These are phyloP conservation scores for Colletotrichum destructivum DNA, from an alignment of 2,329 filamentous ascomycete genomes.

Conservation along the genomic window DNA sequence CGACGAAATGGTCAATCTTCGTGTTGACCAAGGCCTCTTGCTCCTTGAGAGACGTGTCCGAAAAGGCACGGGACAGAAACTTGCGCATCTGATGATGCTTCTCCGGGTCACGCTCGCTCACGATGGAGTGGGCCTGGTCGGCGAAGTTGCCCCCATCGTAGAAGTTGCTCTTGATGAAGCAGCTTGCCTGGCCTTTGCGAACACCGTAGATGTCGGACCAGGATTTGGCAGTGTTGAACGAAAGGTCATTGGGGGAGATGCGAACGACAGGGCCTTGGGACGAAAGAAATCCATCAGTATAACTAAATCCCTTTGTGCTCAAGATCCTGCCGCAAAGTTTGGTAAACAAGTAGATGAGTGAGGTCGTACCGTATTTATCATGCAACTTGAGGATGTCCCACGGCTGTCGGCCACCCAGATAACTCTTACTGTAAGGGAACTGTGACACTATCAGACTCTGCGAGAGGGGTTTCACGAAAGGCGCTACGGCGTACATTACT, in stretches of 20 bases:
- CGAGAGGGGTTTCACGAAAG: slow-evolving; percentile 1
- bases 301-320: background rate
- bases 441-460: background rate
- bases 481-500: background rate
- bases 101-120: slow-evolving; percentile 45
- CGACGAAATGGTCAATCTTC: slow-evolving; percentile 3
- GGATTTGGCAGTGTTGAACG: slow-evolving; percentile 11
- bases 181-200: slow-evolving; percentile 35
- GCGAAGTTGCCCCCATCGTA: slow-evolving; percentile 47
- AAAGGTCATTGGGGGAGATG: slow-evolving; percentile 13
- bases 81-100: slow-evolving; percentile 45
- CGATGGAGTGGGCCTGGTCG: slow-evolving; percentile 41
- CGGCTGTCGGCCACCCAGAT: slow-evolving; percentile 9
- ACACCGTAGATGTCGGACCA: slow-evolving; percentile 42
- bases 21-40: slow-evolving; percentile 3
- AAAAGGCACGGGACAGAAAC: slow-evolving; percentile 47
- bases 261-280: slow-evolving; percentile 9
- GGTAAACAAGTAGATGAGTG: background rate
- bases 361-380: slow-evolving; percentile 12
- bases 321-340: background rate
- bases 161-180: slow-evolving; percentile 47
- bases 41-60: slow-evolving; percentile 31
- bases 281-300: background rate
- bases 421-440: slow-evolving; percentile 1
- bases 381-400: slow-evolving; percentile 1